Conservation (phyloP, 257 asterid species). For the Ophiorrhiza pumila region DNA sequence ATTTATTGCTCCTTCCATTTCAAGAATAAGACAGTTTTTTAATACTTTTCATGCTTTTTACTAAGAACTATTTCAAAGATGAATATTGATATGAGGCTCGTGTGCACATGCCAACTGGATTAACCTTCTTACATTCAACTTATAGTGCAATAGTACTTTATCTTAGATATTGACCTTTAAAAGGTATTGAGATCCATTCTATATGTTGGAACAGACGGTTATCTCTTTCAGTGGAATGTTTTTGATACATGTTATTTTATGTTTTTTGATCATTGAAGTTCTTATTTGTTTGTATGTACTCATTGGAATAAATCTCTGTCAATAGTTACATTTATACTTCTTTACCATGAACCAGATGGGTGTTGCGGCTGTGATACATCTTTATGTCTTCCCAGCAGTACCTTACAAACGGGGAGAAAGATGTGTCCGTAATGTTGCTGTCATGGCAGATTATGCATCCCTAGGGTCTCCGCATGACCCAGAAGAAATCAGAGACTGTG, state of each 20-base stretch:
- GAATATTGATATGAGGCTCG: background rate
- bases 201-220: background rate
- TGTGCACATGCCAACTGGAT: background rate
- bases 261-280: background rate
- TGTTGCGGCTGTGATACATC: conserved; percentile 93
- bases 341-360: conserved; percentile 66
- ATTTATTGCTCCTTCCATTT: background rate
- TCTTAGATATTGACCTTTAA: background rate
- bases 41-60: background rate
- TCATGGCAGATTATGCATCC: conserved; percentile 89
- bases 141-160: background rate
- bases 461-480: conserved; percentile 88
- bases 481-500: conserved; percentile 85
- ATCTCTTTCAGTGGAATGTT: background rate
- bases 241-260: background rate
- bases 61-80: background rate
- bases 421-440: conserved; percentile 89
- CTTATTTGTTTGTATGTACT: background rate
- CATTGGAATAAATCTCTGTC: background rate
- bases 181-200: background rate
- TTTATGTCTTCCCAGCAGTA: conserved; percentile 83
- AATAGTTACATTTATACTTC: background rate
- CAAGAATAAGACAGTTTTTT: background rate
- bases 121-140: background rate
- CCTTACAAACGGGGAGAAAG: conserved; percentile 98